A percentile compares a stretch with the other conserved stretches of the same genome.
phyloP scores from a whole-genome alignment of 2,329 filamentous ascomycete species.

The Colletotrichum costaricense region DNA sequence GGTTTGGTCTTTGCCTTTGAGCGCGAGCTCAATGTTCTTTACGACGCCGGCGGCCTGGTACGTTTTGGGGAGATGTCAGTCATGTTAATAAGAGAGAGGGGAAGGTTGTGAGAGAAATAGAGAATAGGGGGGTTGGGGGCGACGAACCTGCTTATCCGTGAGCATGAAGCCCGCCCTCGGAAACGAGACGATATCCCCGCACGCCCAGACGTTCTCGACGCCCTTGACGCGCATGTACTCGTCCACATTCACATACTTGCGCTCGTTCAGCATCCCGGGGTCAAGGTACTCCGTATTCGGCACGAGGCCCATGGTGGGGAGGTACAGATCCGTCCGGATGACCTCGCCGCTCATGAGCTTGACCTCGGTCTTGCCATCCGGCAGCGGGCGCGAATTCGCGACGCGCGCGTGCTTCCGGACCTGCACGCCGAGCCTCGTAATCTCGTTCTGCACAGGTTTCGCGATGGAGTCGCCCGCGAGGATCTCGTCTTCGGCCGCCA shows the following conservation, averaged over 20 bases:
- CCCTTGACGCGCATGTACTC: slow-evolving; percentile 60
- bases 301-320: slow-evolving; percentile 65
- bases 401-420: slow-evolving; percentile 57
- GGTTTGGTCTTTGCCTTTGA: slow-evolving; percentile 56
- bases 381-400: slow-evolving; percentile 43
- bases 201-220: slow-evolving; percentile 61
- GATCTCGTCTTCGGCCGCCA: slow-evolving; percentile 54
- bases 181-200: slow-evolving; percentile 63
- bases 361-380: slow-evolving; percentile 61
- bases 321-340: slow-evolving; percentile 65
- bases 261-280: slow-evolving; percentile 53
- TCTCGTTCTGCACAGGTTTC: slow-evolving; percentile 55
- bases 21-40: slow-evolving; percentile 63
- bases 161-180: slow-evolving; percentile 68
- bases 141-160: slow-evolving; percentile 64
- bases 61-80: neutral
- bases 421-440: slow-evolving; percentile 64
- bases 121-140: neutral
- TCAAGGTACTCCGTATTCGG: slow-evolving; percentile 68
- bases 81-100: too few relatives aligned
- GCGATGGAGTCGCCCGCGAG: slow-evolving; percentile 58
- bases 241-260: slow-evolving; percentile 60
- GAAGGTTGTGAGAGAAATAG: neutral
- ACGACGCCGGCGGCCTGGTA: slow-evolving; percentile 59
- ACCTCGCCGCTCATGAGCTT: slow-evolving; percentile 57